A percentile compares a stretch with the other conserved stretches of the same genome.
These are phyloP conservation scores for Globisporangium emineosum DNA, from an alignment of 352 stramenopile species.

Conservation along the genomic window DNA sequence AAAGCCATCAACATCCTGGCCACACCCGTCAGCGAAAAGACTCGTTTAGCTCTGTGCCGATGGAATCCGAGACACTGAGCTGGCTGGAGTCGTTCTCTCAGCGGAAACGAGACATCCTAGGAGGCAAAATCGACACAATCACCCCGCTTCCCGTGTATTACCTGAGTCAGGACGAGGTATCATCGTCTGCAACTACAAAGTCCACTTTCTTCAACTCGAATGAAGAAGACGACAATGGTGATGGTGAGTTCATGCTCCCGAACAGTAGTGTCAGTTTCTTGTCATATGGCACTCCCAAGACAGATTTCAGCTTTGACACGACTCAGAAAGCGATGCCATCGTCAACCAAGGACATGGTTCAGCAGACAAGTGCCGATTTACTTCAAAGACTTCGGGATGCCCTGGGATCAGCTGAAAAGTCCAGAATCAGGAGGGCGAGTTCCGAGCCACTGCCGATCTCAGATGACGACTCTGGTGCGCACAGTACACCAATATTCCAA, in stretches of 20 bases:
- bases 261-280: background rate
- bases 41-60: slow-evolving; percentile 15
- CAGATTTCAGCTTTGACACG: background rate
- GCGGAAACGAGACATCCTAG: slow-evolving; percentile 64
- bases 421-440: slow-evolving; percentile 5
- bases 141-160: background rate
- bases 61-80: slow-evolving; percentile 44
- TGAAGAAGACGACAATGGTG: background rate
- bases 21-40: slow-evolving; percentile 5
- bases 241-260: no score
- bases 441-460: slow-evolving; percentile 16
- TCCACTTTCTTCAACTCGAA: background rate
- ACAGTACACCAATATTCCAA: background rate
- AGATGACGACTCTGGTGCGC: slow-evolving; percentile 5
- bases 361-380: slow-evolving; percentile 13
- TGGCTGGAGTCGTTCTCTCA: slow-evolving; percentile 67
- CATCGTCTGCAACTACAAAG: background rate
- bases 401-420: slow-evolving; percentile 7
- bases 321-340: background rate
- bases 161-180: background rate
- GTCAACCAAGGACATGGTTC: slow-evolving; percentile 4
- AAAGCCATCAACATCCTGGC: background rate
- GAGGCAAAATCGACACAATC: slow-evolving; percentile 28
- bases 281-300: background rate
- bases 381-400: slow-evolving; percentile 10